phyloP scores from a whole-genome alignment of 2,329 filamentous ascomycete species.

The Aspergillus unguis region DNA sequence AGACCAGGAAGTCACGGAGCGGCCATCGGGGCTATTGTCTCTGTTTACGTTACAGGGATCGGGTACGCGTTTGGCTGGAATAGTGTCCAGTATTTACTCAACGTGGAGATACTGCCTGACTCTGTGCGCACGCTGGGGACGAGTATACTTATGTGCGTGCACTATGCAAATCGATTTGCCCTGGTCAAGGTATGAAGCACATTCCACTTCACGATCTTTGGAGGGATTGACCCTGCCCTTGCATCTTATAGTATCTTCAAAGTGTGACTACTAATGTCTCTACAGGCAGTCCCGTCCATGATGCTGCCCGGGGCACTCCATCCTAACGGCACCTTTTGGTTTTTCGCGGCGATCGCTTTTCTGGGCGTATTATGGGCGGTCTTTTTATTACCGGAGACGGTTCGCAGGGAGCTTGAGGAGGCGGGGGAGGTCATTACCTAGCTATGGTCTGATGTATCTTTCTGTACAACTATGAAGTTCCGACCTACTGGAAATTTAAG shows the following conservation, averaged over 20 bases:
- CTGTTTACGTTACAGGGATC: conserved; percentile 45
- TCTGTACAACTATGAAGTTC: too few species aligned
- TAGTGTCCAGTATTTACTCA: conserved; percentile 46
- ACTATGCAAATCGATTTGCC: conserved; percentile 39
- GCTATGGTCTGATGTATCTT: too few species aligned
- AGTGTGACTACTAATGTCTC: too few species aligned
- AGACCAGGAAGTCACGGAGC: conserved; percentile 27
- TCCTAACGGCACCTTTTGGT: conserved; percentile 68
- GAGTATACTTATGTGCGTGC: conserved; percentile 45
- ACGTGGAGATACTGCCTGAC: conserved; percentile 46
- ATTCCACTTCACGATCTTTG: too few species aligned
- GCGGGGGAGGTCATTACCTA: not conserved
- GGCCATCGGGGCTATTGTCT: conserved; percentile 38
- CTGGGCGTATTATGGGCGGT: conserved; percentile 66
- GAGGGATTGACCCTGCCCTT: too few species aligned
- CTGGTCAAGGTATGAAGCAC: conserved; percentile 23
- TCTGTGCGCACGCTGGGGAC: conserved; percentile 42
- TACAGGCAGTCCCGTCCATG: conserved; percentile 18
- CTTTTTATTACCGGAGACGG: conserved; percentile 68
- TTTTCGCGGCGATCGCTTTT: conserved; percentile 66
- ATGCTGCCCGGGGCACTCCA: conserved; percentile 36
- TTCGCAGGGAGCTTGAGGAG: conserved; percentile 47
- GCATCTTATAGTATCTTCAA: too few species aligned
- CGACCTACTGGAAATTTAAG: too few species aligned
- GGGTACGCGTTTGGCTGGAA: conserved; percentile 51